These are phyloP conservation scores for Corymbia citriodora DNA, from an alignment of 441 rosid species.

Conservation along the genomic window DNA sequence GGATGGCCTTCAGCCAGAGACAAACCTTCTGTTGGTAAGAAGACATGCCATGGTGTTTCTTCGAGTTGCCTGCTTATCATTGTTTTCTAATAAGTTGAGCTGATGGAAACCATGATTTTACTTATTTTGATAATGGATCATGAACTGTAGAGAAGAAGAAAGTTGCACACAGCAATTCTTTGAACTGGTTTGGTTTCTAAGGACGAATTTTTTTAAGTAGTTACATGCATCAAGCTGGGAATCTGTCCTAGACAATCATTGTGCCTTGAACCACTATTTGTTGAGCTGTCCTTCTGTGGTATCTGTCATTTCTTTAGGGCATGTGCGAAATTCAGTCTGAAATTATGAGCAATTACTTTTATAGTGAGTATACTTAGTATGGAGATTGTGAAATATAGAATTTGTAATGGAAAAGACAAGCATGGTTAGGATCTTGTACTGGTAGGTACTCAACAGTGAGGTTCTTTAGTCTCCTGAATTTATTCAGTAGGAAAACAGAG, in stretches of 20 bases:
- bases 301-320: background rate
- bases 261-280: background rate
- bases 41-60: background rate
- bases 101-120: background rate
- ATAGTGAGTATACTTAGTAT: background rate
- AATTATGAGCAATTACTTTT: background rate
- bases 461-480: background rate
- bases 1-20: conserved; percentile 90
- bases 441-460: background rate
- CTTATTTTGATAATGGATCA: background rate
- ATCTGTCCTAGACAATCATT: background rate
- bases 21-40: conserved; percentile 79
- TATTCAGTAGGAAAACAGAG: background rate
- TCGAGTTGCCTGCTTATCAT: background rate
- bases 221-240: background rate
- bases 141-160: background rate
- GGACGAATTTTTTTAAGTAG: background rate
- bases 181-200: background rate
- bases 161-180: background rate
- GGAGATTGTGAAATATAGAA: background rate
- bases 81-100: background rate
- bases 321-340: background rate
- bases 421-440: background rate
- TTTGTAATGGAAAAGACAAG: background rate
- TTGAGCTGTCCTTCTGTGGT: background rate